phyloP scores from a whole-genome alignment of 1,284 basidiomycete genomes.

The Xerocomus minutiporus region DNA sequence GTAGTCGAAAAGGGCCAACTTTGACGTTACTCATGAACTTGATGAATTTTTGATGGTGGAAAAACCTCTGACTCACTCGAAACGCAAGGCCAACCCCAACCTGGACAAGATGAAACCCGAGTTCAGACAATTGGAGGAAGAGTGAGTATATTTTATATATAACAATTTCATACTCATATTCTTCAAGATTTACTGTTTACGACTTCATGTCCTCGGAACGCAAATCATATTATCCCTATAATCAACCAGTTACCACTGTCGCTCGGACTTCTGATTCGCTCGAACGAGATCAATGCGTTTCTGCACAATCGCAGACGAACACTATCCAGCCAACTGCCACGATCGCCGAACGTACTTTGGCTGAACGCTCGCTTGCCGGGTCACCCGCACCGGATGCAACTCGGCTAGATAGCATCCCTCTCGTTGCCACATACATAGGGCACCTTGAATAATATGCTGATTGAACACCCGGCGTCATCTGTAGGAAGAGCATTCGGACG shows the following conservation, averaged over 20 bases:
- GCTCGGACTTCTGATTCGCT: conserved; percentile 39
- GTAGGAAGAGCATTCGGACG: conserved; percentile 1
- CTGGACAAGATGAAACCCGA: conserved; percentile 85
- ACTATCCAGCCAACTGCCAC: conserved; percentile 47
- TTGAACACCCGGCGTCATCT: not conserved
- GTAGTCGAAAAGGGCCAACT: conserved; percentile 91
- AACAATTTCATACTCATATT: not conserved
- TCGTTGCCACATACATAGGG: conserved; percentile 26
- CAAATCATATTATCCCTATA: conserved; percentile 75
- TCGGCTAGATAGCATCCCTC: conserved; percentile 25
- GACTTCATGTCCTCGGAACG: conserved; percentile 65
- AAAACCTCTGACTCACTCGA: conserved; percentile 91
- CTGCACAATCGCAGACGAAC: conserved; percentile 40
- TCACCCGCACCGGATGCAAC: conserved; percentile 39
- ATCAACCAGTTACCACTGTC: conserved; percentile 56
- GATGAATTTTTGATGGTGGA: conserved; percentile 96
- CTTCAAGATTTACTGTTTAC: conserved; percentile 67
- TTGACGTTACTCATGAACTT: conserved; percentile 94
- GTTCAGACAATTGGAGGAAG: conserved; percentile 87
- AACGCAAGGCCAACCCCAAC: conserved; percentile 82
- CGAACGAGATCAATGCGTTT: conserved; percentile 30
- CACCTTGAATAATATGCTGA: conserved; percentile 10
- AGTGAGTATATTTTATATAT: conserved; percentile 47
- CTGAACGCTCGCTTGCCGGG: conserved; percentile 58
- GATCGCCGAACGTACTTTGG: conserved; percentile 47